A percentile compares a stretch with the other conserved stretches of the same genome.
Evolutionary conservation across 805 yeast species (phyloP).

Genomic region (Candida vartiovaarae): DNA sequence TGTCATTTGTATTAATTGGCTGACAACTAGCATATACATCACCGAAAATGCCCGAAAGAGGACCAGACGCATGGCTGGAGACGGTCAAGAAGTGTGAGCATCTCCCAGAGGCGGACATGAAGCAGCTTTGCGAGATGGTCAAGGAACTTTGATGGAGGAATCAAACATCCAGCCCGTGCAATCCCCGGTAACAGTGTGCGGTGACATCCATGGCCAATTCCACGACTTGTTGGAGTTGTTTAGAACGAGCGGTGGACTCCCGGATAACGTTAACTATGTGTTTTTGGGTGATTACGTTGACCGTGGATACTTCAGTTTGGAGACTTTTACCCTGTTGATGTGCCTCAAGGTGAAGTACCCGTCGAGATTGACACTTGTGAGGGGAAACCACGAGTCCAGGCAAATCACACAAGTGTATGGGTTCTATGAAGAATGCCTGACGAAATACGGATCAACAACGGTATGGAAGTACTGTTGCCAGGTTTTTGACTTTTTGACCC

Average conservation of each 20-base stretch:
- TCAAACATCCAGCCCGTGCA: slow-evolving; percentile 92
- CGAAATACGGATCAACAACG: slow-evolving; percentile 87
- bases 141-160: slow-evolving; percentile 95
- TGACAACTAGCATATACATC: too few species aligned
- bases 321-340: slow-evolving; percentile 80
- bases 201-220: slow-evolving; percentile 95
- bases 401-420: slow-evolving; percentile 97
- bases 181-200: slow-evolving; percentile 95
- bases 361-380: slow-evolving; percentile 78
- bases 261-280: slow-evolving; percentile 83
- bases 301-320: slow-evolving; percentile 88
- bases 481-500: slow-evolving; percentile 86
- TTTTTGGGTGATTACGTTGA: slow-evolving; percentile 94
- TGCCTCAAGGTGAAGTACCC: slow-evolving; percentile 91
- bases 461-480: slow-evolving; percentile 94
- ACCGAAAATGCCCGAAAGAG: slow-evolving; percentile 52
- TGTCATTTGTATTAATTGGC: too few species aligned
- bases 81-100: slow-evolving; percentile 86
- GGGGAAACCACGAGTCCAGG: slow-evolving; percentile 94
- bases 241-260: slow-evolving; percentile 93
- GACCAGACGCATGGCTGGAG: slow-evolving; percentile 96
- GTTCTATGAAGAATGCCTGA: slow-evolving; percentile 89
- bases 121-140: slow-evolving; percentile 90
- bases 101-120: slow-evolving; percentile 88
- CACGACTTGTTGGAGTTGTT: slow-evolving; percentile 91